Conservation (phyloP, 73 alveolate species). For the Blepharisma japonicum region DNA sequence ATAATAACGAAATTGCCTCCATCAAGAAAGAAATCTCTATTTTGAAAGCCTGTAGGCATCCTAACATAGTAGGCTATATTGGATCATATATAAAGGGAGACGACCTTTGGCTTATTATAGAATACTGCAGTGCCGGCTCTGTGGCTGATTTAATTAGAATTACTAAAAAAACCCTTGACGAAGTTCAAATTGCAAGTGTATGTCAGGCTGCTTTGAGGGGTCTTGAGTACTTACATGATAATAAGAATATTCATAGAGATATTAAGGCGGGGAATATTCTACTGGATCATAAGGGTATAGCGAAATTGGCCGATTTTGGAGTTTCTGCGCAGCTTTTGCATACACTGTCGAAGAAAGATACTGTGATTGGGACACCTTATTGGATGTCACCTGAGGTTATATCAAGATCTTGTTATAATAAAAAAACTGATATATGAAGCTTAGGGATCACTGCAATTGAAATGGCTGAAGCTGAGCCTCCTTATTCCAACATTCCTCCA, state of each 20-base stretch:
- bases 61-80: slow-evolving; percentile 84
- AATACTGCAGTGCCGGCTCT: slow-evolving; percentile 96
- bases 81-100: slow-evolving; percentile 88
- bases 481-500: slow-evolving; percentile 84
- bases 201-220: slow-evolving; percentile 89
- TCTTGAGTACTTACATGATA: slow-evolving; percentile 91
- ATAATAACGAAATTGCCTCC: slow-evolving; percentile 52
- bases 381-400: slow-evolving; percentile 99
- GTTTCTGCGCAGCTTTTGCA: slow-evolving; percentile 90
- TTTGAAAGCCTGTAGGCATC: slow-evolving; percentile 87
- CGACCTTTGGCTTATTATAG: slow-evolving; percentile 93
- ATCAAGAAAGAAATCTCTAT: slow-evolving; percentile 85
- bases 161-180: slow-evolving; percentile 82
- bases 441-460: slow-evolving; percentile 97
- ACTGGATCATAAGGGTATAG: slow-evolving; percentile 85
- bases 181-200: slow-evolving; percentile 90
- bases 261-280: slow-evolving; percentile 99
- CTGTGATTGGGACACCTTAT: slow-evolving; percentile 94
- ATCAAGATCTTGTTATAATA: slow-evolving; percentile 58
- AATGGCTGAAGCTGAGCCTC: slow-evolving; percentile 99
- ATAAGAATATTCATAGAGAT: slow-evolving; percentile 94
- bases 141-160: slow-evolving; percentile 89
- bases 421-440: slow-evolving; percentile 95
- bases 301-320: slow-evolving; percentile 96
- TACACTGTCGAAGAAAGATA: slow-evolving; percentile 81